Base-by-base conservation (phyloP, 139 green algal species). In the Tetradesmus obliquus region DNA sequence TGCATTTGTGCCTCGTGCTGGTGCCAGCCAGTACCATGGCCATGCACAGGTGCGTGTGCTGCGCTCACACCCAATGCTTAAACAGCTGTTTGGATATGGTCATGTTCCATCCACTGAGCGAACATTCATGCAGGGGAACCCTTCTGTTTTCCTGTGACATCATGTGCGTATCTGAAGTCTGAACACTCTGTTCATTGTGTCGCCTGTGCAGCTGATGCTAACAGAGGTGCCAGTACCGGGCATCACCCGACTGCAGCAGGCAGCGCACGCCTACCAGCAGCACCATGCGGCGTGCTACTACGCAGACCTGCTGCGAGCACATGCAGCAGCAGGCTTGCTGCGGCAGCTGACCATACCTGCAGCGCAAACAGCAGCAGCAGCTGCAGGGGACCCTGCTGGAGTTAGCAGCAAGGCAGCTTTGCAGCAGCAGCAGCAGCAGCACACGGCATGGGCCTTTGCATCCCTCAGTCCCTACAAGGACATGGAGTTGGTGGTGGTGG, bases 401-500 rank as follows among this genome's bases (percentile, higher is more conserved):
- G 66, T 7, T 15, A 83, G 51, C 6, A 88, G 60, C 45, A 82
- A 69, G 19, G 3, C 79, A 55, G 53, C 55, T 12, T 8, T 51
- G 57, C 81, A 87, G 81, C 53, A 45, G 82, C 58, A 80, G 84
- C 80, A 74, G 80, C 58, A 85, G 66, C 62, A 84, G 4, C 89
- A 92, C 20, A 74, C 2, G 9, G 88, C 88, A 5, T 91, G 88
- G 88, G 79, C 24, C 2, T 91, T 87, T 81, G 88, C 79, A 45
- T 91, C 88, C 2, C 32, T 91, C 22, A 32, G 9, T 22, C 86
- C 86, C 3, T 72, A 74, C 69, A 90, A 90, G 53, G 97, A 98
- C 89, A 94, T 94, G 91, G 97, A 98, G 84, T 45, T 97, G 19
- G 55, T 94, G 1, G 62, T 97, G 12, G 92, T 94, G 3, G 94